A percentile compares a stretch with the other conserved stretches of the same genome.
phyloP scores from a whole-genome alignment of 2,329 filamentous ascomycete genomes.

The Botryosphaeria dothidea region DNA sequence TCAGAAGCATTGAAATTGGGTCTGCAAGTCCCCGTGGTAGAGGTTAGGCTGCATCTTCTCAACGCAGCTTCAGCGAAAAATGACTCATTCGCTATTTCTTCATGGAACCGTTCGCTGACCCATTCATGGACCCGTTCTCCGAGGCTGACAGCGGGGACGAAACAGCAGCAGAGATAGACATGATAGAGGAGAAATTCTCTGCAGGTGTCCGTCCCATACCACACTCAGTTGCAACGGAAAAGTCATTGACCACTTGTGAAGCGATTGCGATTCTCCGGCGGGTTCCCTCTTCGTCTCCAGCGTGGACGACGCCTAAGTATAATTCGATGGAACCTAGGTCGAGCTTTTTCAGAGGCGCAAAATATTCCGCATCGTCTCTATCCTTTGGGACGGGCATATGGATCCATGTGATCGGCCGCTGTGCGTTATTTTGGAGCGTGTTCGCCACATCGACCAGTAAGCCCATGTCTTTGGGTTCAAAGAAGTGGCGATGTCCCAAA shows the following conservation, averaged over 20 bases:
- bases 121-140: neutral
- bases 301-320: constrained; percentile 19
- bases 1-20: no score
- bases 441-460: constrained; percentile 42
- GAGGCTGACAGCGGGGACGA: neutral
- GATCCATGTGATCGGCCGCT: constrained; percentile 41
- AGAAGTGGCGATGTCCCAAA: constrained; percentile 45
- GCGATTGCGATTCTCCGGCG: constrained; percentile 14
- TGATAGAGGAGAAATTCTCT: constrained; percentile 30
- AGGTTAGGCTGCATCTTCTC: no score
- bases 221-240: constrained; percentile 19
- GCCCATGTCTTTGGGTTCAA: constrained; percentile 42
- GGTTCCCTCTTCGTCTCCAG: constrained; percentile 15
- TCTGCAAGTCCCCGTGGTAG: no score
- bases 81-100: neutral
- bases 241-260: neutral
- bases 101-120: neutral
- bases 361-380: constrained; percentile 11
- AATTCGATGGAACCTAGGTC: constrained; percentile 7
- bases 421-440: constrained; percentile 28
- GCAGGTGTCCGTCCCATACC: constrained; percentile 39
- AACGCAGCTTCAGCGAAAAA: no score
- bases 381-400: constrained; percentile 39
- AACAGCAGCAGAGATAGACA: constrained; percentile 23
- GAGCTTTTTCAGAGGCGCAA: constrained; percentile 15